Percentiles rank a stretch among this genome's conserved stretches.
Evolutionary conservation across 129 eudicot species (phyloP).

Genomic region (Saussurea involucrata): DNA sequence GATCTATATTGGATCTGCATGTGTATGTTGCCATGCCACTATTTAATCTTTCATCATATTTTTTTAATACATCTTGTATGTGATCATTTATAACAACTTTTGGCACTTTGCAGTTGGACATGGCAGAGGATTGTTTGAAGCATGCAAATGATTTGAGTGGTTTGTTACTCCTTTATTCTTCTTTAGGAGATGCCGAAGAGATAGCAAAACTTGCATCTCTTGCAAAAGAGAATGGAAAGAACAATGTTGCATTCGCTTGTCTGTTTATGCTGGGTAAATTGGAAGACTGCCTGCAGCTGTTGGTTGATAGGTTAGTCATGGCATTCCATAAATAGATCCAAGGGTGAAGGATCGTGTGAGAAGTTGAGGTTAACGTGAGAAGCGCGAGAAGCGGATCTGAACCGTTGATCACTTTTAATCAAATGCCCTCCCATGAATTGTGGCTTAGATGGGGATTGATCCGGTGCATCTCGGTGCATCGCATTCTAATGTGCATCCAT

Average conservation of each 20-base stretch:
- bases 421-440: too few species aligned
- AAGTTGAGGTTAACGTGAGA: too few species aligned
- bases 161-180: slow-evolving; percentile 25
- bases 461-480: too few species aligned
- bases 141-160: slow-evolving; percentile 34
- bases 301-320: slow-evolving; percentile 64
- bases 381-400: too few species aligned
- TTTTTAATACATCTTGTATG: not conserved
- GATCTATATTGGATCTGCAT: not conserved
- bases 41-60: not conserved
- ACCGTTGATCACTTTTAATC: too few species aligned
- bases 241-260: slow-evolving; percentile 90
- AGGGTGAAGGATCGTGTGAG: too few species aligned
- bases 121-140: slow-evolving; percentile 60
- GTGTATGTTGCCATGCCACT: not conserved
- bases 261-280: slow-evolving; percentile 83
- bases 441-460: too few species aligned
- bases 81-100: not conserved
- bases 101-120: slow-evolving; percentile 56
- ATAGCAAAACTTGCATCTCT: slow-evolving; percentile 63
- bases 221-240: slow-evolving; percentile 80
- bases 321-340: not conserved
- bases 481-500: too few species aligned
- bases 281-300: slow-evolving; percentile 87
- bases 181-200: slow-evolving; percentile 41